These are phyloP conservation scores for Salvia splendens DNA, from an alignment of 257 asterid genomes.

Conservation along the genomic window DNA sequence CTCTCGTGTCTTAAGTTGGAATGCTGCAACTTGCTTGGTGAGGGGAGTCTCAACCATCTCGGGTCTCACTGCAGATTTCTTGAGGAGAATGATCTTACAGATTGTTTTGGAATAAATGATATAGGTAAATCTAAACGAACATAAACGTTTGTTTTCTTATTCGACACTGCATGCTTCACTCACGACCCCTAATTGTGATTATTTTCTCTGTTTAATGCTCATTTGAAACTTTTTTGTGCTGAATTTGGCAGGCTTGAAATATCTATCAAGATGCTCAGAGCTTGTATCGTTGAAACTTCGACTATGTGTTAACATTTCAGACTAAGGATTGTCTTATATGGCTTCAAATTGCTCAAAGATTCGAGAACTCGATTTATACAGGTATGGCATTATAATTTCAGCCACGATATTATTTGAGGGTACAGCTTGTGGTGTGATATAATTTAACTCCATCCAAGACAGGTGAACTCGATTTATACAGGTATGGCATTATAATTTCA, in stretches of 20 bases:
- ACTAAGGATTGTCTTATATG: constrained; percentile 60
- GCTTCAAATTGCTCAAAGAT: constrained; percentile 58
- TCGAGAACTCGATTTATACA: constrained; percentile 69
- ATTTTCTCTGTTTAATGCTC: not conserved
- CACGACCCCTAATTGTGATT: not conserved
- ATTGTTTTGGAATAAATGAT: constrained; percentile 66
- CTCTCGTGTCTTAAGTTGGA: constrained; percentile 69
- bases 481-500: too few relatives aligned
- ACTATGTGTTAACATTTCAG: constrained; percentile 56
- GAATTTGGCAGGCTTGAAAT: constrained; percentile 51
- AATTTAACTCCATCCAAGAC: constrained; percentile 21
- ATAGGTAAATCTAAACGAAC: constrained; percentile 42
- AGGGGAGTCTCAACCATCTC: constrained; percentile 55
- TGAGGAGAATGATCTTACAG: constrained; percentile 77
- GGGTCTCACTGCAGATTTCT: constrained; percentile 54
- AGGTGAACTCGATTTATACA: too few relatives aligned
- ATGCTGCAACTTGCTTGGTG: constrained; percentile 65
- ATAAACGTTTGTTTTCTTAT: not conserved
- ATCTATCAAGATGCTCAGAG: constrained; percentile 59
- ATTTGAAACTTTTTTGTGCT: not conserved
- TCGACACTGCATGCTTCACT: not conserved
- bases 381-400: constrained; percentile 36
- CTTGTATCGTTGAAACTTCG: constrained; percentile 66
- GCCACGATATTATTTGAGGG: not conserved
- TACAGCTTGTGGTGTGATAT: constrained; percentile 19